Conservation (phyloP, 2,329 filamentous ascomycete genomes). For the Stagonosporopsis vannaccii region DNA sequence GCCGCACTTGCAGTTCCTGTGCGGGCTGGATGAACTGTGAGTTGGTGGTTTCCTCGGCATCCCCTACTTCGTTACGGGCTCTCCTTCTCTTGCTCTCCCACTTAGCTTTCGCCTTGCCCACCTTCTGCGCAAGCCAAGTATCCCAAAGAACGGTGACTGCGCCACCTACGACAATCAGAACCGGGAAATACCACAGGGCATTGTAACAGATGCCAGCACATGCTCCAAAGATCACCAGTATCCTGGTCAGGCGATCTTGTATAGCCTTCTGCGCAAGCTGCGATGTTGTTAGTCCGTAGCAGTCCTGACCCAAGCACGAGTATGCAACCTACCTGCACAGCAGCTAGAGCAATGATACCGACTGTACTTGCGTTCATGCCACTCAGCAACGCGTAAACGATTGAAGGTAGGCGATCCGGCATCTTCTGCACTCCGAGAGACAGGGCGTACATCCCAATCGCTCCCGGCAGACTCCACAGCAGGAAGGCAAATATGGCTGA, state of each 20-base stretch:
- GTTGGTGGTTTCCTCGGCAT: conserved; percentile 29
- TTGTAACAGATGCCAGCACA: conserved; percentile 74
- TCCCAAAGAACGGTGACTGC: conserved; percentile 64
- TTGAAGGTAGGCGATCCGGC: conserved; percentile 63
- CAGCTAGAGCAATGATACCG: conserved; percentile 74
- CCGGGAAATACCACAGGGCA: conserved; percentile 77
- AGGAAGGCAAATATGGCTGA: conserved; percentile 67
- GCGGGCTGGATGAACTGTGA: conserved; percentile 20
- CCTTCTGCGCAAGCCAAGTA: conserved; percentile 56
- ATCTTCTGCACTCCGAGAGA: conserved; percentile 70
- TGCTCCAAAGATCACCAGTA: conserved; percentile 69
- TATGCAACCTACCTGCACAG: conserved; percentile 54
- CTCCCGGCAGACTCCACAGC: conserved; percentile 74
- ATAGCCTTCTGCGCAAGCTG: conserved; percentile 73
- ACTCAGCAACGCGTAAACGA: conserved; percentile 73
- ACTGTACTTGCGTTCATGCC: conserved; percentile 77
- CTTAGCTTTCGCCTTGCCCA: conserved; percentile 39
- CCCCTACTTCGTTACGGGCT: conserved; percentile 25
- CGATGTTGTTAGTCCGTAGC: background rate
- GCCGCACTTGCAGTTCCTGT: conserved; percentile 16
- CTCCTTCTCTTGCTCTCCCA: conserved; percentile 28
- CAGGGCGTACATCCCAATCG: conserved; percentile 73
- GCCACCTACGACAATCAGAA: conserved; percentile 66
- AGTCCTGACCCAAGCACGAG: too few species aligned
- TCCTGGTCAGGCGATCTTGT: conserved; percentile 67